These are phyloP conservation scores for Brassica cretica DNA, from an alignment of 345 rosid species.

Conservation along the genomic window DNA sequence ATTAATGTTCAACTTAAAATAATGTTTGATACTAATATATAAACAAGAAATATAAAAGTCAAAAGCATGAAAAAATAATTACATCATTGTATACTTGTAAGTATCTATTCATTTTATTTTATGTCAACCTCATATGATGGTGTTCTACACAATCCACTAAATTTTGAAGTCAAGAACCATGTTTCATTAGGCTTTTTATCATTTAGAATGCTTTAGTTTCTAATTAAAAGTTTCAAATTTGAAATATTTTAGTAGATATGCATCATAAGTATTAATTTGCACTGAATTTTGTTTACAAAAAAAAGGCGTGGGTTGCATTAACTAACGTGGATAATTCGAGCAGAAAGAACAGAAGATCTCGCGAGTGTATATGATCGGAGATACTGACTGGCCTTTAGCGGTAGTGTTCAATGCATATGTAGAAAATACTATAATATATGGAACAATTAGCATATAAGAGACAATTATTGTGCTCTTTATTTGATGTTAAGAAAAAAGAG, in stretches of 20 bases:
- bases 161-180: background rate
- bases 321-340: background rate
- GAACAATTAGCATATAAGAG: constrained; percentile 1
- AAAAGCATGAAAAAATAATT: background rate
- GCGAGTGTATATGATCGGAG: background rate
- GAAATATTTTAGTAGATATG: background rate
- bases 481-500: background rate
- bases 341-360: constrained; percentile 19
- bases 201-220: background rate
- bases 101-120: background rate
- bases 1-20: background rate
- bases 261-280: background rate
- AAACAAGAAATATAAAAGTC: background rate
- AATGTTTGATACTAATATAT: background rate
- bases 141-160: background rate
- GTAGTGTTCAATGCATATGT: constrained; percentile 29
- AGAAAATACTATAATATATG: background rate
- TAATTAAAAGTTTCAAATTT: background rate
- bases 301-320: background rate
- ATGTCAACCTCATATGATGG: background rate
- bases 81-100: background rate
- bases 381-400: constrained; percentile 1
- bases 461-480: background rate
- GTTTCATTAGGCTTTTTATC: background rate
- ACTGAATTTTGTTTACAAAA: background rate